Conservation (phyloP, 495 filamentous ascomycete species). For the Ramalina intermedia region DNA sequence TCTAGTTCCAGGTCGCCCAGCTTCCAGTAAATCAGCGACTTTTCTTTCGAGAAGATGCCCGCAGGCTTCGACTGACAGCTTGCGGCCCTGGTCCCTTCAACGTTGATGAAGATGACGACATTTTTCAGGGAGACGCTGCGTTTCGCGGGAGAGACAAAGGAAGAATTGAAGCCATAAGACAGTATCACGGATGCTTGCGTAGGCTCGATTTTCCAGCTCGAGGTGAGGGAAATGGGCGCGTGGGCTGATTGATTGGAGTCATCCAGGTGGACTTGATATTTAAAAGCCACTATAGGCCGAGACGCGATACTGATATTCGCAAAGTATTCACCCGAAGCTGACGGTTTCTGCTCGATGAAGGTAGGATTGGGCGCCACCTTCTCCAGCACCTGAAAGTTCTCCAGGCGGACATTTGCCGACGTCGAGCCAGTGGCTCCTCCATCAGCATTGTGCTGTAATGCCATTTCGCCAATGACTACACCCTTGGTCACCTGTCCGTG, state of each 20-base stretch:
- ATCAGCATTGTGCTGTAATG: constrained; percentile 62
- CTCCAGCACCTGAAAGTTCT: constrained; percentile 82
- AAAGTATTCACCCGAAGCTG: constrained; percentile 64
- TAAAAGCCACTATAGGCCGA: constrained; percentile 74
- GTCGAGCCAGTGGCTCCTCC: constrained; percentile 35
- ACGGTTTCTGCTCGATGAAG: constrained; percentile 56
- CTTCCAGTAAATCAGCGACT: constrained; percentile 77
- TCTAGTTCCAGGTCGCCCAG: constrained; percentile 66
- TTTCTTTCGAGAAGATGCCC: constrained; percentile 73
- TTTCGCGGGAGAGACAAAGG: constrained; percentile 29
- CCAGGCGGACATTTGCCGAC: constrained; percentile 55
- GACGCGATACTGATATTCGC: constrained; percentile 56
- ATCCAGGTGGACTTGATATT: constrained; percentile 82
- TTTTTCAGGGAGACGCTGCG: constrained; percentile 56
- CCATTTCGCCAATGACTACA: constrained; percentile 78
- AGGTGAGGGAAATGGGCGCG: constrained; percentile 62
- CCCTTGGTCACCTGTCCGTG: constrained; percentile 54
- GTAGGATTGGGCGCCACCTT: constrained; percentile 90
- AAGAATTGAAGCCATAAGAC: constrained; percentile 73
- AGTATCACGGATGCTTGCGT: constrained; percentile 72
- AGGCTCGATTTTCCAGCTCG: constrained; percentile 71
- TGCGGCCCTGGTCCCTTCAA: constrained; percentile 44
- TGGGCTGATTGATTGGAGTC: constrained; percentile 44
- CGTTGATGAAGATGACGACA: constrained; percentile 61
- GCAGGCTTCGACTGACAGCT: constrained; percentile 56